Percentiles rank a stretch among this genome's conserved stretches.
phyloP scores from a whole-genome alignment of 148 eudicot species.

The Heliamphora exappendiculata region DNA sequence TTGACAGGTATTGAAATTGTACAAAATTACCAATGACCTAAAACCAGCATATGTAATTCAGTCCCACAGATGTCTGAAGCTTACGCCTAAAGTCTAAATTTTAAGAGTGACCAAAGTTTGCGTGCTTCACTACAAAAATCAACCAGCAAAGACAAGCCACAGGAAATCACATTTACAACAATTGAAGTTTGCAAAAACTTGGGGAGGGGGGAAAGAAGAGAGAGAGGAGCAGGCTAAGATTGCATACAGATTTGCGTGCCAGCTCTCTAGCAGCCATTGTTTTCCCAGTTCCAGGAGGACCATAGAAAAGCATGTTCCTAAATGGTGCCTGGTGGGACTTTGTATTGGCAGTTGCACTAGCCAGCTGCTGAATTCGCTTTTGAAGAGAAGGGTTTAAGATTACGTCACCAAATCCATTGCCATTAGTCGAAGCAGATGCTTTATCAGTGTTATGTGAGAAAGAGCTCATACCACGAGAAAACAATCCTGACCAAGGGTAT shows the following conservation, averaged over 20 bases:
- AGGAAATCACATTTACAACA: neutral
- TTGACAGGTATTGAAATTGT: no score
- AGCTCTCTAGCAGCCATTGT: conserved; percentile 99
- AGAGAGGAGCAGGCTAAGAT: conserved; percentile 22
- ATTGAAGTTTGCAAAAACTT: neutral
- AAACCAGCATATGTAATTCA: neutral
- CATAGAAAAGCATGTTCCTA: conserved; percentile 96
- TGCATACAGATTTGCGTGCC: conserved; percentile 80
- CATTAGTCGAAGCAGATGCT: conserved; percentile 31
- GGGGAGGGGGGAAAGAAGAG: neutral
- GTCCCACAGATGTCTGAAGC: neutral
- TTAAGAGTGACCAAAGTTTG: neutral
- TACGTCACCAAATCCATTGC: conserved; percentile 88
- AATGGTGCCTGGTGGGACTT: conserved; percentile 96
- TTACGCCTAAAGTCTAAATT: neutral
- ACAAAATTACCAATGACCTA: no score
- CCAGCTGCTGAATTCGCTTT: conserved; percentile 76
- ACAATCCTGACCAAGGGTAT: conserved; percentile 88
- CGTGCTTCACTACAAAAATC: neutral
- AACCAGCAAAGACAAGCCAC: neutral
- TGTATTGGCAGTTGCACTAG: conserved; percentile 92
- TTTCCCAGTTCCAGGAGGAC: conserved; percentile 99
- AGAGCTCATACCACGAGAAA: conserved; percentile 55
- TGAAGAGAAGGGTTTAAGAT: conserved; percentile 82
- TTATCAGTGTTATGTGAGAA: conserved; percentile 33